phyloP scores from a whole-genome alignment of 768 basidiomycete genomes.

The Suillus alpinus region DNA sequence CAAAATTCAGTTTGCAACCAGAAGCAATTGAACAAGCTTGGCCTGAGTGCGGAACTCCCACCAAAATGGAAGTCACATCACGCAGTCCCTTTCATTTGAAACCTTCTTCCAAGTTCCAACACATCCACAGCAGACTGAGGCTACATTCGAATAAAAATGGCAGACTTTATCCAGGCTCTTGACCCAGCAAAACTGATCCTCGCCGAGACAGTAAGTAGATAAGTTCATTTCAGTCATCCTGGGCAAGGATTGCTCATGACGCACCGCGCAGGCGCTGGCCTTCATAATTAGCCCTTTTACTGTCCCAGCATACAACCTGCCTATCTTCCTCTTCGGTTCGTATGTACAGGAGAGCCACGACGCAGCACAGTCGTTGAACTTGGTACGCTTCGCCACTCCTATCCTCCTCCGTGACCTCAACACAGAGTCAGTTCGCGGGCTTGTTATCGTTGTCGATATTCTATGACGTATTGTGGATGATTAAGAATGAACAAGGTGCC shows the following conservation, averaged over 20 bases:
- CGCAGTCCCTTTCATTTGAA: not conserved
- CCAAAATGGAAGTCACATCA: not conserved
- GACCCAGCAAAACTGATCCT: constrained; percentile 72
- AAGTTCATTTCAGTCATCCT: not conserved
- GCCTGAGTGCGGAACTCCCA: not conserved
- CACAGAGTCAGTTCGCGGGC: constrained; percentile 54
- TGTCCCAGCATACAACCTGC: constrained; percentile 72
- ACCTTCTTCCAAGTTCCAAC: not conserved
- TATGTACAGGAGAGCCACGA: constrained; percentile 72
- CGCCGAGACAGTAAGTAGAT: constrained; percentile 52
- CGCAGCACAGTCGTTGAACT: constrained; percentile 59
- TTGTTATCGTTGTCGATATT: constrained; percentile 59
- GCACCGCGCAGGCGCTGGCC: constrained; percentile 50
- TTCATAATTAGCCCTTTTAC: constrained; percentile 54
- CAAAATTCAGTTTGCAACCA: not conserved
- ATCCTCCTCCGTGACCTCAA: not conserved
- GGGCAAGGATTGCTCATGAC: not conserved
- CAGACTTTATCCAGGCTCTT: constrained; percentile 67
- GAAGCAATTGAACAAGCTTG: not conserved
- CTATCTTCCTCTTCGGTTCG: constrained; percentile 77
- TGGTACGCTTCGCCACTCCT: constrained; percentile 39
- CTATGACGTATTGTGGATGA: constrained; percentile 73
- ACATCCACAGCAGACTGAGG: not conserved
- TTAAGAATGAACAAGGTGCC: constrained; percentile 50
- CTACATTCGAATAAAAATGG: constrained; percentile 29